Evolutionary conservation across 306 rosid genomes (phyloP).

Genomic region (Vicia sativa): DNA sequence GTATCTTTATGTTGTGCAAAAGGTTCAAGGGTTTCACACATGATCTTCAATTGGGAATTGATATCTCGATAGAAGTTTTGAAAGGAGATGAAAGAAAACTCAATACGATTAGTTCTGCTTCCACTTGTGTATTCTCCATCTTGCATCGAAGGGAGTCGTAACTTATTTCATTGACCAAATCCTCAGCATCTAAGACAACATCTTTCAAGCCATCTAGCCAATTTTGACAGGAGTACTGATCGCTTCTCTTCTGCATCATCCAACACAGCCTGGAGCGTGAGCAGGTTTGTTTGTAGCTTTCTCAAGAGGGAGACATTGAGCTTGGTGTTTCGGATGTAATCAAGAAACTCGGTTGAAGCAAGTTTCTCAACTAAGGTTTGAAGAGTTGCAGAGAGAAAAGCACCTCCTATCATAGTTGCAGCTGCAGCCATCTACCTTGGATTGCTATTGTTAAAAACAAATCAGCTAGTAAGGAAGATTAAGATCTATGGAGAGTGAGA

Average conservation of each 20-base stretch:
- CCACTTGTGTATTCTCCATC: neutral
- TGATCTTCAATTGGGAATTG: conserved; percentile 6
- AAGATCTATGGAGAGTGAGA: too few relatives aligned
- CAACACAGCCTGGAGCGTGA: neutral
- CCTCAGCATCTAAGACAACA: neutral
- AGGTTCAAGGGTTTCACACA: neutral
- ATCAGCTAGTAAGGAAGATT: too few relatives aligned
- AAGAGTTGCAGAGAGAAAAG: conserved; percentile 11
- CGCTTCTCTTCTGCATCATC: conserved; percentile 14
- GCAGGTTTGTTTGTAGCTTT: neutral
- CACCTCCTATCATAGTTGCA: too few relatives aligned
- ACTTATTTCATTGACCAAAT: neutral
- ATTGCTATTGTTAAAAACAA: too few relatives aligned
- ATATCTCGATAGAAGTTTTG: conserved; percentile 3
- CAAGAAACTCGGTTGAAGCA: neutral
- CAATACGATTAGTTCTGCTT: conserved; percentile 3
- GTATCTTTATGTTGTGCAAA: conserved; percentile 5
- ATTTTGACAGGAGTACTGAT: neutral
- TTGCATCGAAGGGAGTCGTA: neutral
- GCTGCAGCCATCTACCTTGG: too few relatives aligned
- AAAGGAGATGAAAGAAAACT: conserved; percentile 15
- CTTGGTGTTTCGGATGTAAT: neutral
- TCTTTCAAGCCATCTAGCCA: conserved; percentile 15
- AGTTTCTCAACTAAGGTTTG: neutral
- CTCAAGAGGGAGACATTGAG: neutral